Percentiles rank a stretch among this genome's conserved stretches.
Conservation (phyloP, 2,329 filamentous ascomycete species). For the Pestalotiopsis sp. region DNA sequence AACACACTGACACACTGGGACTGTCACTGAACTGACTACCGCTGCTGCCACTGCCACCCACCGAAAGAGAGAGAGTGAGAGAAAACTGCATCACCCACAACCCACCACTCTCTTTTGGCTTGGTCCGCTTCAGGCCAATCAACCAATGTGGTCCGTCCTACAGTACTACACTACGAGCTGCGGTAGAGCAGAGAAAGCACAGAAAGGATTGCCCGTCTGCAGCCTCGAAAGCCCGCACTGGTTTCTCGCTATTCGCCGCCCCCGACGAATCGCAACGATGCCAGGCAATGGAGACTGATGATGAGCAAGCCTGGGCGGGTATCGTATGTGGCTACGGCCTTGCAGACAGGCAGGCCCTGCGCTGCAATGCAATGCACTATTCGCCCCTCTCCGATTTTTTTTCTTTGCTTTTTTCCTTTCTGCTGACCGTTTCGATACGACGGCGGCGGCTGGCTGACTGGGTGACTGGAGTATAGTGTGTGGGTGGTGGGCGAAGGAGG, state of each 20-base stretch:
- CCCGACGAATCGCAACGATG: neutral
- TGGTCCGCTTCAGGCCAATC: neutral
- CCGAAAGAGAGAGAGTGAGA: neutral
- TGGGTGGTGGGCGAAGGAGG: neutral
- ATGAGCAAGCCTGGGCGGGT: neutral
- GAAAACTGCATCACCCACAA: neutral
- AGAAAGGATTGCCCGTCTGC: neutral
- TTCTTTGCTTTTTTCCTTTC: neutral
- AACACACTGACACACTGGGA: no score
- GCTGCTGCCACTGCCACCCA: constrained; percentile 8
- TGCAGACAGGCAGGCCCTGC: neutral
- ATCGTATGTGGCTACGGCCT: neutral
- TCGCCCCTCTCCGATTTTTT: neutral
- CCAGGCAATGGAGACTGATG: neutral
- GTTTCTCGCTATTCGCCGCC: neutral
- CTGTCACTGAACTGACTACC: constrained; percentile 9
- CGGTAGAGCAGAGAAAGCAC: neutral
- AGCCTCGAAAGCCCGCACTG: constrained; percentile 7
- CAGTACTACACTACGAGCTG: neutral
- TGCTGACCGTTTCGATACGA: neutral
- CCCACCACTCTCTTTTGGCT: constrained; percentile 7
- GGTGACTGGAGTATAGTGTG: neutral
- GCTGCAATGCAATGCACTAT: constrained; percentile 6
- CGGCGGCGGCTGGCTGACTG: neutral
- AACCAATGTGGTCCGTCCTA: neutral